These are phyloP conservation scores for Colletotrichum godetiae DNA, from an alignment of 2,329 filamentous ascomycete species.

Conservation along the genomic window DNA sequence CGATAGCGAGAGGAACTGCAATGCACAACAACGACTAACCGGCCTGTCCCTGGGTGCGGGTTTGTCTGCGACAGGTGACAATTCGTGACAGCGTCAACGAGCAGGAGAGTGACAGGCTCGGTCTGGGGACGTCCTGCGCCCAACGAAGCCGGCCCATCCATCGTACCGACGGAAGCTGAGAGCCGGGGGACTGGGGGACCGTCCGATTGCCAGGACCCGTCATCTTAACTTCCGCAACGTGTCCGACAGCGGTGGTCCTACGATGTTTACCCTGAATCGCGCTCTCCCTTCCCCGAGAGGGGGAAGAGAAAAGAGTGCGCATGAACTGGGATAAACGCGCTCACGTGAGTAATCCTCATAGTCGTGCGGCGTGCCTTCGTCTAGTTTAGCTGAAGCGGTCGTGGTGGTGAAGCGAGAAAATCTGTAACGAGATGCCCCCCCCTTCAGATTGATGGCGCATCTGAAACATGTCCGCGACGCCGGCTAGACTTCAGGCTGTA, in stretches of 20 bases:
- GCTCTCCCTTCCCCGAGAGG: neutral
- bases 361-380: neutral
- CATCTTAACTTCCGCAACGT: slow-evolving; percentile 26
- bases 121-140: neutral
- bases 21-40: neutral
- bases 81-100: slow-evolving; percentile 5
- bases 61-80: neutral
- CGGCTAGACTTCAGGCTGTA: slow-evolving; percentile 28
- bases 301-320: neutral
- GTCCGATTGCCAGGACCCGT: slow-evolving; percentile 23
- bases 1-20: neutral
- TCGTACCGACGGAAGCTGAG: slow-evolving; percentile 6
- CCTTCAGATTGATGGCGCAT: slow-evolving; percentile 16
- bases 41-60: neutral
- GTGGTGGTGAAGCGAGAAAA: slow-evolving; percentile 25
- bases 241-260: neutral
- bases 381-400: slow-evolving; percentile 5
- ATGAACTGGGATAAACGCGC: slow-evolving; percentile 1
- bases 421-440: slow-evolving; percentile 6
- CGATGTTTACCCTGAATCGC: neutral
- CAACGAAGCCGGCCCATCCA: slow-evolving; percentile 8
- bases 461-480: slow-evolving; percentile 35
- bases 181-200: slow-evolving; percentile 8
- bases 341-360: neutral
- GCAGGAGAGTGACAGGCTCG: neutral